Conservation (phyloP, 768 basidiomycete genomes). For the Rhodotorula diobovata region DNA sequence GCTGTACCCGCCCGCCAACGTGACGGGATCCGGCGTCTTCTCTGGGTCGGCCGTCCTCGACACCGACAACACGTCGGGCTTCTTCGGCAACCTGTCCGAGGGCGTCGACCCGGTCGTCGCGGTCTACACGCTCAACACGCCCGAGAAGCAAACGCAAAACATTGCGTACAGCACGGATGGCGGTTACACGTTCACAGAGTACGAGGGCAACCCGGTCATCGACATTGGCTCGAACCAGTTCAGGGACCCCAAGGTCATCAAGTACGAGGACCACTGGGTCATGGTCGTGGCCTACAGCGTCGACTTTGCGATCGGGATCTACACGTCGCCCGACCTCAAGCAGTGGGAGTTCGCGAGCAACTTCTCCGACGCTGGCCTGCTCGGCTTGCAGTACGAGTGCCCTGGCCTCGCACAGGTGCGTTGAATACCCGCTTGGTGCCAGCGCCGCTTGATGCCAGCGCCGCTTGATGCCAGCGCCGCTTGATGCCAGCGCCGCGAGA, state of each 20-base stretch:
- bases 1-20: constrained; percentile 40
- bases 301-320: constrained; percentile 42
- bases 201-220: constrained; percentile 43
- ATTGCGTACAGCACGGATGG: constrained; percentile 43
- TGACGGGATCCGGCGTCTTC: constrained; percentile 33
- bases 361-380: constrained; percentile 37
- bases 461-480: too few species aligned
- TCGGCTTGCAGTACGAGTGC: constrained; percentile 29
- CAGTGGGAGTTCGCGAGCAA: constrained; percentile 39
- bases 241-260: constrained; percentile 45
- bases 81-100: constrained; percentile 40
- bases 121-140: constrained; percentile 44
- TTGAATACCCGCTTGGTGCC: too few species aligned
- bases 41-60: constrained; percentile 44
- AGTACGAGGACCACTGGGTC: constrained; percentile 43
- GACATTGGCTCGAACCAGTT: constrained; percentile 41
- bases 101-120: constrained; percentile 40
- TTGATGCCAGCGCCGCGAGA: too few species aligned
- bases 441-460: too few species aligned
- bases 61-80: constrained; percentile 44
- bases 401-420: constrained; percentile 16
- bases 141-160: constrained; percentile 40
- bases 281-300: constrained; percentile 42
- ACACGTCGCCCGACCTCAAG: constrained; percentile 42
- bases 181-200: constrained; percentile 42